Evolutionary conservation across 768 basidiomycete genomes (phyloP).

Genomic region (Austroboletus eburneus): DNA sequence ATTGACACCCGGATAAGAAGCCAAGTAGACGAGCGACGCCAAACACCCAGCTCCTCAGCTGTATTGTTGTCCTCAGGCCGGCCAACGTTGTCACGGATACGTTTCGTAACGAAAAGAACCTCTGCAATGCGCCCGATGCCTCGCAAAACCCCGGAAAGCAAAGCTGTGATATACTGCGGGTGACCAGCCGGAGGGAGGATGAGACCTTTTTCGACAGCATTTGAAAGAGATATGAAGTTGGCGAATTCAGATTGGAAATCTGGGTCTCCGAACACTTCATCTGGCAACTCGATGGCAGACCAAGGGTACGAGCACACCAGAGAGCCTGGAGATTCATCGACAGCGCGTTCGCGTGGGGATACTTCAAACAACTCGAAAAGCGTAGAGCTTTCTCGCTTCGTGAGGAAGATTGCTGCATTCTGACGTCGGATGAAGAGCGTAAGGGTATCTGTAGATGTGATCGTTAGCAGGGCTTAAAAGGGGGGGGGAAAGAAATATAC

Average conservation of each 20-base stretch:
- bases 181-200: neutral
- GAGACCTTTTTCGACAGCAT: neutral
- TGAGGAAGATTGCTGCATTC: slow-evolving; percentile 40
- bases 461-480: neutral
- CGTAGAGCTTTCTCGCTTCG: slow-evolving; percentile 18
- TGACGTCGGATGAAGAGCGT: slow-evolving; percentile 36
- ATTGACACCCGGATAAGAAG: slow-evolving; percentile 18
- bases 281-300: slow-evolving; percentile 8
- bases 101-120: neutral
- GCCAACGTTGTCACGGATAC: neutral
- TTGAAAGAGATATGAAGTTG: slow-evolving; percentile 15
- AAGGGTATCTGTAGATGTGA: slow-evolving; percentile 31
- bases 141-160: slow-evolving; percentile 20
- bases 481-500: neutral
- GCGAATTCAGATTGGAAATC: slow-evolving; percentile 16
- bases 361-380: slow-evolving; percentile 41
- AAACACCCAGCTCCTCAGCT: neutral
- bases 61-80: neutral
- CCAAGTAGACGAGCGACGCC: slow-evolving; percentile 21
- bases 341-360: slow-evolving; percentile 24
- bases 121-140: neutral
- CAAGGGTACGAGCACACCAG: slow-evolving; percentile 31
- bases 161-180: slow-evolving; percentile 24
- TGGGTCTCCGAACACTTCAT: slow-evolving; percentile 6
- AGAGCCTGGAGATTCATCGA: slow-evolving; percentile 27